Conservation (phyloP, 164 flowering plant genomes). For the Piper betle region DNA sequence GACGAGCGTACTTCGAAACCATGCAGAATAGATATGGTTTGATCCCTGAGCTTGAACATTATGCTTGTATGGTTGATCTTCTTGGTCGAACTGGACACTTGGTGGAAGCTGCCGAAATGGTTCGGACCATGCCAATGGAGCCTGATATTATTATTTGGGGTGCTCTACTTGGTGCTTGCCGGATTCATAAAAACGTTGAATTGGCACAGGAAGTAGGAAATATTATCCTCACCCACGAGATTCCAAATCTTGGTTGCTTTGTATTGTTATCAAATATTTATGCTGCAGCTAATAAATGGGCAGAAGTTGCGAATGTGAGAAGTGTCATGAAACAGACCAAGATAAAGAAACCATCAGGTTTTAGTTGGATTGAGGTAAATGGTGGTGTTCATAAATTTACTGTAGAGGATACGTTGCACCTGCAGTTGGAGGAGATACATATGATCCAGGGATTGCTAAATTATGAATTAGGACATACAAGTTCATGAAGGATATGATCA, state of each 20-base stretch:
- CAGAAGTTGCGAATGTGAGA: constrained; percentile 15
- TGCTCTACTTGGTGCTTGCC: constrained; percentile 19
- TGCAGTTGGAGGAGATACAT: constrained; percentile 9
- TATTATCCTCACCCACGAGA: constrained; percentile 6
- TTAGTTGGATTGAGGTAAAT: constrained; percentile 22
- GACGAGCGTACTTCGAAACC: constrained; percentile 9
- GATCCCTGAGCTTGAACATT: constrained; percentile 21
- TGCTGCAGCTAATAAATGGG: constrained; percentile 21
- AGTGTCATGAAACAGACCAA: constrained; percentile 15
- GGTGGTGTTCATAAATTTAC: constrained; percentile 15
- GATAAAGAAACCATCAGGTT: constrained; percentile 18
- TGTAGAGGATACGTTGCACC: constrained; percentile 16
- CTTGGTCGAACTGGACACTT: constrained; percentile 23
- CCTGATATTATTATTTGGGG: constrained; percentile 24
- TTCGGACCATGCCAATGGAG: constrained; percentile 13
- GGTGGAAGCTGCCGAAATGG: constrained; percentile 11
- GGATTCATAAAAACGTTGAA: constrained; percentile 13
- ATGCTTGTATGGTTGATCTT: constrained; percentile 25
- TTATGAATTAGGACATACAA: constrained; percentile 9
- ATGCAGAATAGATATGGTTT: constrained; percentile 10
- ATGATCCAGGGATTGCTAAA: constrained; percentile 5
- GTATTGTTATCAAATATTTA: constrained; percentile 21
- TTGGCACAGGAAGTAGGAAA: constrained; percentile 16
- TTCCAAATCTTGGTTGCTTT: constrained; percentile 14
- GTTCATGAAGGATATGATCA: constrained; percentile 9